A percentile compares a stretch with the other conserved stretches of the same genome.
Conservation (phyloP, 2,329 filamentous ascomycete species). For the Monilinia polystroma region DNA sequence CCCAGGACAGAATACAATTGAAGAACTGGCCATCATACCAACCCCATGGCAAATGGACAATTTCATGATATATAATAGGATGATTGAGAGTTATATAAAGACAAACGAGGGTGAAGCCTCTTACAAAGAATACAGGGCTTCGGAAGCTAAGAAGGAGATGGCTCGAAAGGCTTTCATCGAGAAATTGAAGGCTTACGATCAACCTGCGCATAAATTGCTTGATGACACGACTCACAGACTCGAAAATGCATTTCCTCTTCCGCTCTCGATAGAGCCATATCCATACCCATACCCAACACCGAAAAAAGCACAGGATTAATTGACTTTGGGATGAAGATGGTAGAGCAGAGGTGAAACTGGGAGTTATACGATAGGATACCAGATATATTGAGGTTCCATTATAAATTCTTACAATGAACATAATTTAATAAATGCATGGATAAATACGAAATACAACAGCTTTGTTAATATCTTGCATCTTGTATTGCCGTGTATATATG, state of each 20-base stretch:
- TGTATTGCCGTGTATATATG: background rate
- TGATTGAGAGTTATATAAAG: slow-evolving; percentile 43
- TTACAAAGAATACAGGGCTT: slow-evolving; percentile 32
- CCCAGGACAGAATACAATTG: slow-evolving; percentile 45
- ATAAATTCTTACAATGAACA: background rate
- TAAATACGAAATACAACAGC: background rate
- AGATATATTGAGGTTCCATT: background rate
- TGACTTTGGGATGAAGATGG: background rate
- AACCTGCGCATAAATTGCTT: slow-evolving; percentile 3
- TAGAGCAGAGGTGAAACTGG: background rate
- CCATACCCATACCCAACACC: background rate
- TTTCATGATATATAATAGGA: slow-evolving; percentile 52
- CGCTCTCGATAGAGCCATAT: slow-evolving; percentile 6
- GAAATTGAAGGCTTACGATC: slow-evolving; percentile 22
- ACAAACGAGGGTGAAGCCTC: slow-evolving; percentile 44
- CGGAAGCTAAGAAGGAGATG: slow-evolving; percentile 26
- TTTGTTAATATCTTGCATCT: background rate
- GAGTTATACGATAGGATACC: background rate
- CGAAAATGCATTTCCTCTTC: slow-evolving; percentile 19
- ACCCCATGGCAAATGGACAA: slow-evolving; percentile 57
- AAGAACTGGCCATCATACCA: slow-evolving; percentile 46
- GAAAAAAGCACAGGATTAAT: background rate
- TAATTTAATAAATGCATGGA: background rate
- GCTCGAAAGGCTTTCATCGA: slow-evolving; percentile 20
- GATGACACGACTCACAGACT: slow-evolving; percentile 13